Conservation (phyloP, 495 filamentous ascomycete species). For the Penicillium pancosmium region DNA sequence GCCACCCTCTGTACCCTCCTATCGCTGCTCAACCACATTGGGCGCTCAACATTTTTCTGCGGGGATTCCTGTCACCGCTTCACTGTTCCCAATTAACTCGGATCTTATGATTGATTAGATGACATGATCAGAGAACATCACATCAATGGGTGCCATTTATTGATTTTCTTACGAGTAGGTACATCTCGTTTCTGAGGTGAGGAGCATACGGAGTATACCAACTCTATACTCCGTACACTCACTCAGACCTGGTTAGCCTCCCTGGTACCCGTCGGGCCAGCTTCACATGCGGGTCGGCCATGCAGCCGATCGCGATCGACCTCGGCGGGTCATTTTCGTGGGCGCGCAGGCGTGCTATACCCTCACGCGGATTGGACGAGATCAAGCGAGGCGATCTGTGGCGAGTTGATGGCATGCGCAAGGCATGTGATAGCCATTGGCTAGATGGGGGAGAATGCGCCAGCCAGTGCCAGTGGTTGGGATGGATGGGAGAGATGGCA, state of each 20-base stretch:
- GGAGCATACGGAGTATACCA: neutral
- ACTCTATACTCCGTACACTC: neutral
- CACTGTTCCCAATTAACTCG: neutral
- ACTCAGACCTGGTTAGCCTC: neutral
- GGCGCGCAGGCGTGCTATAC: slow-evolving; percentile 4
- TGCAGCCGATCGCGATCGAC: slow-evolving; percentile 18
- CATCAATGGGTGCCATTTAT: neutral
- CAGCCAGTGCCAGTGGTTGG: slow-evolving; percentile 1
- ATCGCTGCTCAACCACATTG: slow-evolving; percentile 9
- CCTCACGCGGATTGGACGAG: slow-evolving; percentile 13
- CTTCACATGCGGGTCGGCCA: slow-evolving; percentile 25
- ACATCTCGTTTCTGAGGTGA: neutral
- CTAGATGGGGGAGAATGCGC: neutral
- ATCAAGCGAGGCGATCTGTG: slow-evolving; percentile 11
- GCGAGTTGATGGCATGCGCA: slow-evolving; percentile 17
- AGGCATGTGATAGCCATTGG: slow-evolving; percentile 17
- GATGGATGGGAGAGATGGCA: neutral
- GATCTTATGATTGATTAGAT: neutral
- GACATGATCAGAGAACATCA: neutral
- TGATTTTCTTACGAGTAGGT: neutral
- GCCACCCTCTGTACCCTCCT: neutral
- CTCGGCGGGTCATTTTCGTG: slow-evolving; percentile 34
- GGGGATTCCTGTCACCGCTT: slow-evolving; percentile 1
- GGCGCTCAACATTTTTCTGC: slow-evolving; percentile 18
- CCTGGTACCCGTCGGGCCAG: neutral